Evolutionary conservation across 2,329 filamentous ascomycete genomes (phyloP), one percentile per base, ranked within the genome.

Genomic region (Fusarium circinatum): DNA sequence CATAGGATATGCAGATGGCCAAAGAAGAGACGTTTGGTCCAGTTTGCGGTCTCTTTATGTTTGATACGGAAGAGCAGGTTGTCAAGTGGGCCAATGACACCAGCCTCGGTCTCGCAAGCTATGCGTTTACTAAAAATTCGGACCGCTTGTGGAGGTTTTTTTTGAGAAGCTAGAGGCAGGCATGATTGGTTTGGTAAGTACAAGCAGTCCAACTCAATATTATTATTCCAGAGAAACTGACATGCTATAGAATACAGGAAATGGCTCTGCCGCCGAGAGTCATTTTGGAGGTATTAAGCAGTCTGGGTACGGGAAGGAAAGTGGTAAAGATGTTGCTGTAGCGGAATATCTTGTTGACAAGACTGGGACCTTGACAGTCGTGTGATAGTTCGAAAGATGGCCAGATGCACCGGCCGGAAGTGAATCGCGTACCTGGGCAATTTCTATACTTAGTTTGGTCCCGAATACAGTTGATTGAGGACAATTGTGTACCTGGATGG

Each of bases 381-480:
- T 8, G 44, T 22, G 13, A 28, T 22, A 47, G 6, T 28, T 18
- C 1, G 6, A 34, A 34, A 36, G 9, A 17, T 36, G 15, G 34
- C 8, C 15, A 0, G 3, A 18, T 36, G 3, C 15, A 36, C 34
- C 1, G 14, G 14, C 26, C 26, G 28, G 10, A 34, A 34, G 2
- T 41, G 8, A 6, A 3, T 22, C 3, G 20, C 38, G 1, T 14
- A 41, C 1, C 14, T 41, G 8, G 1, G 22, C 6, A 9, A 5
- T 11, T n/a, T n/a, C 1, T 12, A 6, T 38, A 20, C 18, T 12
- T 12, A 6, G 3, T 42, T n/a, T 15, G 13, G 22, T 5, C 15
- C 8, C n/a, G 2, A 41, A 10, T 15, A 1, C 0, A 41, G 22
- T 10, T 15, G 2, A 15, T 36, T n/a, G 2, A 8, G 20, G 2